phyloP scores from a whole-genome alignment of 805 yeast genomes.

The Hagleromyces aurorensis region DNA sequence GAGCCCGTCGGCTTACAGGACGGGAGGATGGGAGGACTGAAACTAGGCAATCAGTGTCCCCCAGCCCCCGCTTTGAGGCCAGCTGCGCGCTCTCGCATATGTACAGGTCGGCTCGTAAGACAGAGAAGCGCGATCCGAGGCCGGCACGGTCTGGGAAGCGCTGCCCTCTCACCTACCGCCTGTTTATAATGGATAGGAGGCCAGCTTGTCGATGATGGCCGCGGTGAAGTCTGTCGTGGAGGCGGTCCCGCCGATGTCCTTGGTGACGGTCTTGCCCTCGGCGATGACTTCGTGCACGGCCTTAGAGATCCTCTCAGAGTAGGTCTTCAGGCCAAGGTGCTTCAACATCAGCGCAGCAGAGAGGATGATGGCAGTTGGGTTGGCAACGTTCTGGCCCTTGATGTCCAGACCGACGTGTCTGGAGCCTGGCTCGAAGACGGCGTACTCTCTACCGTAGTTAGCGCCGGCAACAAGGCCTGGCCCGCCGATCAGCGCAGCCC shows the following conservation, averaged over 20 bases:
- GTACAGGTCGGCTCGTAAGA: too few relatives aligned
- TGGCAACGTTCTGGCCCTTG: slow-evolving; percentile 88
- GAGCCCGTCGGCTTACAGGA: too few relatives aligned
- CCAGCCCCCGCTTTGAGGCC: too few relatives aligned
- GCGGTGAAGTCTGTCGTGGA: slow-evolving; percentile 91
- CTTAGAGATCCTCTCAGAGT: slow-evolving; percentile 78
- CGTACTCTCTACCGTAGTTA: slow-evolving; percentile 94
- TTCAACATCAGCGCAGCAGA: slow-evolving; percentile 88
- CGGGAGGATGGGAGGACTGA: too few relatives aligned
- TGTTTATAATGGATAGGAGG: too few relatives aligned
- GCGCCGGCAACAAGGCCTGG: slow-evolving; percentile 99
- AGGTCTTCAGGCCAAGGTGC: slow-evolving; percentile 81
- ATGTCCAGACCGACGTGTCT: slow-evolving; percentile 98
- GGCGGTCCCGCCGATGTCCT: slow-evolving; percentile 85
- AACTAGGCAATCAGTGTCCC: too few relatives aligned
- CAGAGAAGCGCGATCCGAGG: too few relatives aligned
- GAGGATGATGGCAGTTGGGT: slow-evolving; percentile 96
- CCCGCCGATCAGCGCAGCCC: slow-evolving; percentile 92
- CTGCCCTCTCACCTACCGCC: too few relatives aligned
- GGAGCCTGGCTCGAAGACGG: slow-evolving; percentile 98
- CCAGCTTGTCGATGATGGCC: slow-evolving; percentile 71
- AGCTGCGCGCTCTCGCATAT: too few relatives aligned
- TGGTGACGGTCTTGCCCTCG: slow-evolving; percentile 78
- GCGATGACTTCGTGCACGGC: slow-evolving; percentile 88
- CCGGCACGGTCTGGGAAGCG: too few relatives aligned